These are phyloP conservation scores for Chaetomium cochliodes DNA, from an alignment of 495 filamentous ascomycete species.

Conservation along the genomic window DNA sequence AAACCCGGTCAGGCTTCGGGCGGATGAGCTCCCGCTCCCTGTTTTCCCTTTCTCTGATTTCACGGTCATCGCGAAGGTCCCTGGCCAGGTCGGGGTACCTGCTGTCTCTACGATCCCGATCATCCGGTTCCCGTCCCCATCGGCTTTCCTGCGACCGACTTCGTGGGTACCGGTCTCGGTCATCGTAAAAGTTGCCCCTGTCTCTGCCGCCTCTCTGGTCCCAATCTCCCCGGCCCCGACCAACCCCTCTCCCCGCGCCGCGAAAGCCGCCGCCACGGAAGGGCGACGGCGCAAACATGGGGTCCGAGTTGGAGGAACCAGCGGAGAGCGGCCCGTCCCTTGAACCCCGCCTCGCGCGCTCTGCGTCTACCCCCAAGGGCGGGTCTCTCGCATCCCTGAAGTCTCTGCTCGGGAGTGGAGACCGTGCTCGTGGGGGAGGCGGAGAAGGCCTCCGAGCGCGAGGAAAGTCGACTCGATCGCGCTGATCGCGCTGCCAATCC, in stretches of 20 bases:
- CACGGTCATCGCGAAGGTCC: slow-evolving; percentile 56
- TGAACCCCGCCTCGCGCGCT: slow-evolving; percentile 52
- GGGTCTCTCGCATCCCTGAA: slow-evolving; percentile 38
- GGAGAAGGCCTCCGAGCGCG: slow-evolving; percentile 47
- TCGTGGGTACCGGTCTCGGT: slow-evolving; percentile 53
- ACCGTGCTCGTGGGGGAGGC: slow-evolving; percentile 43
- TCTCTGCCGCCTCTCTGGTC: slow-evolving; percentile 62
- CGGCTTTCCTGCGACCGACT: slow-evolving; percentile 71
- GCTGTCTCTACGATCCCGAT: slow-evolving; percentile 47
- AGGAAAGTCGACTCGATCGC: slow-evolving; percentile 47
- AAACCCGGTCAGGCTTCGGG: slow-evolving; percentile 44
- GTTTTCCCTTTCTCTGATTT: slow-evolving; percentile 41
- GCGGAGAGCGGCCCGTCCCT: slow-evolving; percentile 63
- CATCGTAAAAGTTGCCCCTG: slow-evolving; percentile 48
- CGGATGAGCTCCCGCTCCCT: slow-evolving; percentile 47
- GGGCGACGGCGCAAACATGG: slow-evolving; percentile 51
- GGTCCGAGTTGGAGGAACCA: slow-evolving; percentile 67
- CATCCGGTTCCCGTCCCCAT: slow-evolving; percentile 51
- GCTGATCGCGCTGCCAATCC: slow-evolving; percentile 27
- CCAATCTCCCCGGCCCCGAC: slow-evolving; percentile 67
- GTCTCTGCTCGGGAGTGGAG: slow-evolving; percentile 36
- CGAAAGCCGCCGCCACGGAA: slow-evolving; percentile 56
- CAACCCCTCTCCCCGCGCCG: slow-evolving; percentile 51
- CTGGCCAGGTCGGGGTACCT: slow-evolving; percentile 48
- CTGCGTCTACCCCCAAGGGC: slow-evolving; percentile 49